These are phyloP conservation scores for Nicotiana sylvestris DNA, from an alignment of 257 asterid genomes.

Conservation along the genomic window DNA sequence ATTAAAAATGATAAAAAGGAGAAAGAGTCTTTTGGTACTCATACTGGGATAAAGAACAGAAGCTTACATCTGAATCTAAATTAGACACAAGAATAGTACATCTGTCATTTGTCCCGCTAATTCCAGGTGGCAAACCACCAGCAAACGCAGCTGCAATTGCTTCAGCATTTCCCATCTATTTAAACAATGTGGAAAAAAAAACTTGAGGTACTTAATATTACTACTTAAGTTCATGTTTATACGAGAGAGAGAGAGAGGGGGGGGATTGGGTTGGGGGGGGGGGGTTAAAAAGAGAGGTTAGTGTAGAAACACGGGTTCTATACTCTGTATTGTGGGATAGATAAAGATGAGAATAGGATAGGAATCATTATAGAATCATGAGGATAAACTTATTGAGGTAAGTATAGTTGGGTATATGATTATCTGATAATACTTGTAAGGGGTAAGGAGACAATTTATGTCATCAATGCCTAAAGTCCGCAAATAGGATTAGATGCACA, in stretches of 20 bases:
- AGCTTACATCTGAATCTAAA: slow-evolving; percentile 78
- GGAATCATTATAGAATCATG: background rate
- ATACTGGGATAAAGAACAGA: slow-evolving; percentile 8
- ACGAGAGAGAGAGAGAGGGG: background rate
- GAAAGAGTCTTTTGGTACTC: background rate
- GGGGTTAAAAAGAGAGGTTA: background rate
- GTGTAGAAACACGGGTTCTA: background rate
- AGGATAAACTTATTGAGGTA: background rate
- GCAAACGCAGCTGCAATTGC: slow-evolving; percentile 97
- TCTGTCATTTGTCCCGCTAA: slow-evolving; percentile 89
- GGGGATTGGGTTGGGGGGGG: no score
- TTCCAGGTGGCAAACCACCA: slow-evolving; percentile 91
- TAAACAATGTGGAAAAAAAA: slow-evolving; percentile 10
- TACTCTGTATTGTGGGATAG: background rate
- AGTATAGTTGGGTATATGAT: background rate
- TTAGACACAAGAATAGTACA: slow-evolving; percentile 93
- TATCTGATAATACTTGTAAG: background rate
- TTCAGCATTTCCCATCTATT: slow-evolving; percentile 88
- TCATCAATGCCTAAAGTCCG: background rate
- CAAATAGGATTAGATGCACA: background rate
- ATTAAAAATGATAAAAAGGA: background rate
- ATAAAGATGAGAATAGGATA: background rate
- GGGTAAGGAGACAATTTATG: background rate
- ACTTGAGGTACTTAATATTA: background rate
- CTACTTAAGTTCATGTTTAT: background rate